Conservation (phyloP, 345 rosid species). For the Rhizophora mangle region DNA sequence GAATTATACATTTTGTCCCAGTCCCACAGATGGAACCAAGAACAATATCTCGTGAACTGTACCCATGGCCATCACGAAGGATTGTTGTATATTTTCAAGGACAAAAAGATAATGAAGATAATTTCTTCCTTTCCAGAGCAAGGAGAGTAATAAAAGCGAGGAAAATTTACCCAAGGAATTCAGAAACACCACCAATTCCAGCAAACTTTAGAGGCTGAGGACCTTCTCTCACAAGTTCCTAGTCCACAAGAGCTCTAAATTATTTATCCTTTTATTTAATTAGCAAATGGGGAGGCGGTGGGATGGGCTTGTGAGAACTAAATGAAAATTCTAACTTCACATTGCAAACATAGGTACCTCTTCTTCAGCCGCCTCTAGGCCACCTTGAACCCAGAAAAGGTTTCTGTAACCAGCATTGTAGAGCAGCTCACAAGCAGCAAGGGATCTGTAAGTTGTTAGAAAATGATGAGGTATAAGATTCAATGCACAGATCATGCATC, state of each 20-base stretch:
- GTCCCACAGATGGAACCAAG: no score
- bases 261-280: conserved; percentile 6
- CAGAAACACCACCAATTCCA: conserved; percentile 86
- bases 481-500: not conserved
- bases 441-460: conserved; percentile 50
- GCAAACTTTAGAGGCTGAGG: conserved; percentile 73
- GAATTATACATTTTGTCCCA: no score
- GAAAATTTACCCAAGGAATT: conserved; percentile 70
- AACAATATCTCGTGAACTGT: not conserved
- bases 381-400: conserved; percentile 93
- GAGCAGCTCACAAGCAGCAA: conserved; percentile 85
- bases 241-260: conserved; percentile 18
- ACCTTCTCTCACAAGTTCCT: conserved; percentile 89
- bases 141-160: not conserved
- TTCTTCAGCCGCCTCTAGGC: conserved; percentile 81
- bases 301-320: conserved; percentile 9
- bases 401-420: conserved; percentile 69
- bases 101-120: not conserved
- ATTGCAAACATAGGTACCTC: conserved; percentile 45
- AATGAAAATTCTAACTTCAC: conserved; percentile 18
- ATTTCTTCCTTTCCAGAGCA: not conserved
- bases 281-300: not conserved
- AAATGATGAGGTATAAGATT: conserved; percentile 5
- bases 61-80: not conserved
- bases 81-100: not conserved